A percentile compares a stretch with the other conserved stretches of the same genome.
Evolutionary conservation across 2,329 filamentous ascomycete species (phyloP).

Genomic region (Scedosporium dehoogii): DNA sequence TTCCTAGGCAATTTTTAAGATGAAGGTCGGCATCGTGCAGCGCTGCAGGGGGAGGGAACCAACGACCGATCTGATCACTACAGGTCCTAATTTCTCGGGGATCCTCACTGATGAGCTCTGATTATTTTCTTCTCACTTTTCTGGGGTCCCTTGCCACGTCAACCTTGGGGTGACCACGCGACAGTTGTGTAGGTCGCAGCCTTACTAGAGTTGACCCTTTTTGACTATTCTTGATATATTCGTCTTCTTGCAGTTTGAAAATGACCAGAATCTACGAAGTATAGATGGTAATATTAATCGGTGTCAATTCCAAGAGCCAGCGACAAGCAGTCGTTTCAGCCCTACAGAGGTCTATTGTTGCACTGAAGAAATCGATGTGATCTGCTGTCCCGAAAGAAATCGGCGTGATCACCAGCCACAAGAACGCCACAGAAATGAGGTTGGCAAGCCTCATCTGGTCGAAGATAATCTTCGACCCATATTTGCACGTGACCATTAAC

Average conservation of each 20-base stretch:
- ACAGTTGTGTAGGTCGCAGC: not conserved
- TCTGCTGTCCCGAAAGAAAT: not conserved
- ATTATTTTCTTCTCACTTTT: not conserved
- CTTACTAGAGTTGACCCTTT: no score
- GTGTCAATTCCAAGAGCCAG: not conserved
- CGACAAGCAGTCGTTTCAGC: not conserved
- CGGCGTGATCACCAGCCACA: not conserved
- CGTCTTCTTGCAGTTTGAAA: no score
- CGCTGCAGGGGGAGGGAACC: not conserved
- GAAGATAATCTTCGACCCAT: not conserved
- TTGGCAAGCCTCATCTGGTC: no score
- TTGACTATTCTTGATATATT: no score
- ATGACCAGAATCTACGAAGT: not conserved
- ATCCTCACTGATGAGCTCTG: not conserved
- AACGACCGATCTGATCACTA: not conserved
- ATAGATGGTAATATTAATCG: not conserved
- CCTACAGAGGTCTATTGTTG: not conserved
- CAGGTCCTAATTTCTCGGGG: not conserved
- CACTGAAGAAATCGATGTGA: not conserved
- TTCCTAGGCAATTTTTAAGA: not conserved
- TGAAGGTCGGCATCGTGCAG: not conserved
- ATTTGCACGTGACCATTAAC: not conserved
- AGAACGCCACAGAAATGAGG: not conserved
- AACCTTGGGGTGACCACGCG: not conserved
- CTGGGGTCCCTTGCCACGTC: not conserved